Base-by-base conservation (phyloP, 2,329 filamentous ascomycete genomes). In the Fusarium sp. region DNA sequence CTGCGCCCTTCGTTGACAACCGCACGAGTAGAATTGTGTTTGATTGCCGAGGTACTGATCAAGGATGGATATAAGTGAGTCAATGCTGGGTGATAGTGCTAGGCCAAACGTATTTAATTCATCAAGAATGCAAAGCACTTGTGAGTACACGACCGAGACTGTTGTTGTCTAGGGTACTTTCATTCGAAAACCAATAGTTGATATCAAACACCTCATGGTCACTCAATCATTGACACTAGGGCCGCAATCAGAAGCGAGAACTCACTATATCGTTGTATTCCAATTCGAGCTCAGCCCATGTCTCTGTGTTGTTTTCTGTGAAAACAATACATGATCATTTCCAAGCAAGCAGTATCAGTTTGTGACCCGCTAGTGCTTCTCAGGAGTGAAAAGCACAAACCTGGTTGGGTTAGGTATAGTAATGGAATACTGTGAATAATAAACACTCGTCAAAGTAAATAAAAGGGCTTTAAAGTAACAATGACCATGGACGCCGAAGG, bases 1-100 rank as follows among this genome's bases (percentile, higher is more conserved):
- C 29, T 26, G 10, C 57, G 67, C 67, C 70, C 57, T 71, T 52
- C 20, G 33, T 37, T 72, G 63, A 66, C 66, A 57, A 39, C 18
- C 18, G n/a, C 31, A 28, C 10, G n/a, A 28, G 21, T 16, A 18
- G 41, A 37, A 12, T 4, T 13, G 10, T 16, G 28, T 29, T 20
- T 18, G 18, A 28, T 10, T 29, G 13, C 50, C 39, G 15, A 39
- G 47, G 46, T 20, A 31, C 20, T 21, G 11, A 38, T 20, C 8
- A 16, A 23, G 18, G 38, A n/a, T 21, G 4, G 24, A 21, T 8
- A 23, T 18, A 5, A 18, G 15, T 13, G 18, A 42, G 8, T 29
- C 9, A 39, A 18, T 6, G 8, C 6, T 44, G 20, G n/a, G 10
- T 29, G 23, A 8, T 5, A 31, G 12, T 39, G 24, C 13, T 28